Percentiles rank a stretch among this genome's conserved stretches.
These are phyloP conservation scores for Scutellaria minor DNA, from an alignment of 257 asterid genomes.

Conservation along the genomic window DNA sequence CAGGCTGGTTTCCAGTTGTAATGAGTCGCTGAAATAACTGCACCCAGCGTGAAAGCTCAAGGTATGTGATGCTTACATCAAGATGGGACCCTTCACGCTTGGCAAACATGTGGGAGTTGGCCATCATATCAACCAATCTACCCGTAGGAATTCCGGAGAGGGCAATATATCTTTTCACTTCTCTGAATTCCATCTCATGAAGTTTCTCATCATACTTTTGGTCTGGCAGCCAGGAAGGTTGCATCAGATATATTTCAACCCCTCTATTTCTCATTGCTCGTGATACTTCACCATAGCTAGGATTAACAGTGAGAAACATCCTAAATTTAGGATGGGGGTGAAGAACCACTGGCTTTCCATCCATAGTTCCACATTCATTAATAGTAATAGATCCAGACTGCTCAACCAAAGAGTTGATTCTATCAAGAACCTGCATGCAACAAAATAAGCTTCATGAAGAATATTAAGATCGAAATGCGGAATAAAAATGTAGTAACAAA, in stretches of 20 bases:
- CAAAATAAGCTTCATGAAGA: constrained; percentile 26
- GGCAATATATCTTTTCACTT: constrained; percentile 68
- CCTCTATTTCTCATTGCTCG: constrained; percentile 99
- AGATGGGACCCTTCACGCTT: constrained; percentile 66
- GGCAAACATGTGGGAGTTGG: constrained; percentile 80
- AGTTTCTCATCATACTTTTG: constrained; percentile 35
- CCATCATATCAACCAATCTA: constrained; percentile 77
- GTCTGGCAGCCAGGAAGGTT: constrained; percentile 62
- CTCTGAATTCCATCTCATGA: constrained; percentile 67
- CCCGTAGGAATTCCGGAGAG: constrained; percentile 82
- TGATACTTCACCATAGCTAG: constrained; percentile 91
- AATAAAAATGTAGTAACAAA: background rate
- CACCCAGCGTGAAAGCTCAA: constrained; percentile 95
- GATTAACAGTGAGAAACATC: constrained; percentile 93
- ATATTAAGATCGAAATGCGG: background rate
- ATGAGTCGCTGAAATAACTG: constrained; percentile 81
- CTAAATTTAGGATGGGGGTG: constrained; percentile 92
- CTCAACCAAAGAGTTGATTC: constrained; percentile 98
- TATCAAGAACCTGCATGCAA: constrained; percentile 84
- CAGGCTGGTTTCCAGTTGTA: constrained; percentile 64
- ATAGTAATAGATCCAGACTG: constrained; percentile 93
- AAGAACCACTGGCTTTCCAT: constrained; percentile 82
- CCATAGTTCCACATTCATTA: constrained; percentile 91
- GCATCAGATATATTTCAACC: constrained; percentile 86
- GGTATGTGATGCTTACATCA: constrained; percentile 69